These are phyloP conservation scores for Sugiyamaella smithiae DNA, from an alignment of 805 yeast species.

Conservation along the genomic window DNA sequence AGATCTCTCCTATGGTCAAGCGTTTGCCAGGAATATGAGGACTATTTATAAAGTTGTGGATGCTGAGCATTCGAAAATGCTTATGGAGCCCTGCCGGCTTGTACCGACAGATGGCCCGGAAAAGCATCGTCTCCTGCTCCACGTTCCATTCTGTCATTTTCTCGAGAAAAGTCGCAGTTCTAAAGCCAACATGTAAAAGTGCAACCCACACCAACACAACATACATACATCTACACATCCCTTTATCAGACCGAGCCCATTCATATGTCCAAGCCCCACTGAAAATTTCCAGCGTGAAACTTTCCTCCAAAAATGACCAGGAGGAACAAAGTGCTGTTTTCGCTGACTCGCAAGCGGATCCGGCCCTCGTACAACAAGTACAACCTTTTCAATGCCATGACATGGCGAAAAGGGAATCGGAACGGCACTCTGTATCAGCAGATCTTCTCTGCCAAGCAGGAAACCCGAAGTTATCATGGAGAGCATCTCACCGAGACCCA, in stretches of 20 bases:
- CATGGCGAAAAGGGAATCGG: conserved; percentile 53
- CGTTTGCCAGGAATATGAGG: conserved; percentile 23
- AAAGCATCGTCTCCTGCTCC: conserved; percentile 60
- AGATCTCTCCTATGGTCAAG: conserved; percentile 50
- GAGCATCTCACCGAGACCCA: conserved; percentile 84
- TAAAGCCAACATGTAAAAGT: no score
- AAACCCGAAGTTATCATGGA: conserved; percentile 93
- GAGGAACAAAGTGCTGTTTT: conserved; percentile 29
- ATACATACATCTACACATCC: not conserved
- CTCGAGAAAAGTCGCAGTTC: no score
- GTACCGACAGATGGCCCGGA: conserved; percentile 58
- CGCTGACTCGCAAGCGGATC: conserved; percentile 41
- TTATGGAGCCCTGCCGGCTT: conserved; percentile 62
- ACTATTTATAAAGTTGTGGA: conserved; percentile 30
- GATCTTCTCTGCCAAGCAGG: conserved; percentile 87
- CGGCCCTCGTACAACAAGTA: conserved; percentile 90
- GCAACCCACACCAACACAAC: no score
- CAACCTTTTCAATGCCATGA: conserved; percentile 86
- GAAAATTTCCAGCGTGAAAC: conserved; percentile 7
- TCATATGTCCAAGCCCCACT: not conserved
- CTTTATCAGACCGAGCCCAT: not conserved
- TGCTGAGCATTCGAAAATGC: conserved; percentile 36
- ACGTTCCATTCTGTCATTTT: conserved; percentile 45
- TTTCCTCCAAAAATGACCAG: conserved; percentile 15
- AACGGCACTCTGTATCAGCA: conserved; percentile 81